Percentiles rank a stretch among this genome's conserved stretches.
Conservation (phyloP, 2,329 filamentous ascomycete genomes). For the Septoria linicola region DNA sequence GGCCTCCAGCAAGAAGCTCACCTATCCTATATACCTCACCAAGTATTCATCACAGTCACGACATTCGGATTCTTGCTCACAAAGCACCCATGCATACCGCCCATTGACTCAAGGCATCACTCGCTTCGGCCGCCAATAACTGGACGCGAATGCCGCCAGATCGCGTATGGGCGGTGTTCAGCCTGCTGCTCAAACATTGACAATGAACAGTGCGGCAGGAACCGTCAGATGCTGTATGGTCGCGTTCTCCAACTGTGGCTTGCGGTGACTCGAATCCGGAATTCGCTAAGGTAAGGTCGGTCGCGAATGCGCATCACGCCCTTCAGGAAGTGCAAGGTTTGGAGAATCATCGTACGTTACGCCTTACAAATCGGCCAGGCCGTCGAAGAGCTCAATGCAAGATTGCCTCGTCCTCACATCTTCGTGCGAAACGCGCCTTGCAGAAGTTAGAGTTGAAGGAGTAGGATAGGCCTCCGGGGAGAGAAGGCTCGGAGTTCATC, state of each 20-base stretch:
- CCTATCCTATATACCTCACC: constrained; percentile 1
- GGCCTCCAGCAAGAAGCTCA: too few species aligned
- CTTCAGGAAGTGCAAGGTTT: neutral
- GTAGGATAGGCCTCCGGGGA: neutral
- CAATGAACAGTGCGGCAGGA: constrained; percentile 1
- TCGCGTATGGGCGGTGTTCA: too few species aligned
- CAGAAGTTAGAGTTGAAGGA: neutral
- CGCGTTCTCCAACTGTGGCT: neutral
- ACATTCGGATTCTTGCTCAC: constrained; percentile 1
- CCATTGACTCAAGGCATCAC: neutral
- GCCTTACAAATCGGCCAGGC: neutral
- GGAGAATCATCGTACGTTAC: neutral
- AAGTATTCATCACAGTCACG: constrained; percentile 6
- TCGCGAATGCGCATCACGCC: neutral
- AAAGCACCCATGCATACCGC: neutral
- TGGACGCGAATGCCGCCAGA: neutral
- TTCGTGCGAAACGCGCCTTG: neutral
- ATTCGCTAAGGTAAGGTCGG: too few species aligned
- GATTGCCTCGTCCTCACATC: too few species aligned
- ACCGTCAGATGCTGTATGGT: constrained; percentile 1
- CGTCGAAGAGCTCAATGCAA: neutral
- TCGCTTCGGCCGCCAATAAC: neutral
- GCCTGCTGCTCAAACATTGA: neutral
- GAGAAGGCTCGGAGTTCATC: neutral
- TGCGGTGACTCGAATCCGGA: constrained; percentile 13